Conservation (phyloP, 2,329 filamentous ascomycete genomes). For the Phaeosphaeriaceae sp. region DNA sequence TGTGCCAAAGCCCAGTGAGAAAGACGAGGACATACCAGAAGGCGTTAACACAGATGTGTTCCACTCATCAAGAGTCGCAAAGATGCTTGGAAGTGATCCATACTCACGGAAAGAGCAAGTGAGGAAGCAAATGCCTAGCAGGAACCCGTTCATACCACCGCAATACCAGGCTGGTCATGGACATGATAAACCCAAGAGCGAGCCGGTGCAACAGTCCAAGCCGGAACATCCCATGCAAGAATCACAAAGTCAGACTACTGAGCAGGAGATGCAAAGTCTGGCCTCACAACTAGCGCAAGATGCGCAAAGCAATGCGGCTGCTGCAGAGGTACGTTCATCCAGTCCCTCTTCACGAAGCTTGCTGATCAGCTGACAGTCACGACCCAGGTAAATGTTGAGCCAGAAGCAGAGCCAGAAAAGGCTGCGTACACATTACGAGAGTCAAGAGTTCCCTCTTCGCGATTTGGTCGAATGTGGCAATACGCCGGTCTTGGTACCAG, state of each 20-base stretch:
- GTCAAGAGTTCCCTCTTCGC: conserved; percentile 87
- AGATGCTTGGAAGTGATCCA: conserved; percentile 60
- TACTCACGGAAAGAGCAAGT: conserved; percentile 43
- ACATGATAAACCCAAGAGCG: conserved; percentile 31
- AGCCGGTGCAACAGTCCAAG: conserved; percentile 17
- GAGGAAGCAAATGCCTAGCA: conserved; percentile 38
- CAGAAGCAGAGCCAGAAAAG: conserved; percentile 37
- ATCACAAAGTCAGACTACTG: conserved; percentile 21
- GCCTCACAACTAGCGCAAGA: conserved; percentile 58
- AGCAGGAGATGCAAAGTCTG: conserved; percentile 54
- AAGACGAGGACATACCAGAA: conserved; percentile 60
- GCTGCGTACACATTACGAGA: conserved; percentile 77
- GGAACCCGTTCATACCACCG: conserved; percentile 44
- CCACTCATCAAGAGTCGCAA: conserved; percentile 66
- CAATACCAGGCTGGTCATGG: conserved; percentile 10
- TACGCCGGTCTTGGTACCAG: conserved; percentile 92
- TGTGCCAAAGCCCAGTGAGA: conserved; percentile 19
- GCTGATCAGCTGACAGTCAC: conserved; percentile 58
- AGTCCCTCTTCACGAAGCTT: conserved; percentile 19
- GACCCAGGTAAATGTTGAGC: conserved; percentile 42
- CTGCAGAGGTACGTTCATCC: conserved; percentile 31
- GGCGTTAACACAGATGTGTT: conserved; percentile 69
- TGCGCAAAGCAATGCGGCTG: conserved; percentile 39
- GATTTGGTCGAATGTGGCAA: conserved; percentile 90
- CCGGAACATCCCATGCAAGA: conserved; percentile 11